phyloP scores from a whole-genome alignment of 2,329 filamentous ascomycete species.

The Penicillium sp. region DNA sequence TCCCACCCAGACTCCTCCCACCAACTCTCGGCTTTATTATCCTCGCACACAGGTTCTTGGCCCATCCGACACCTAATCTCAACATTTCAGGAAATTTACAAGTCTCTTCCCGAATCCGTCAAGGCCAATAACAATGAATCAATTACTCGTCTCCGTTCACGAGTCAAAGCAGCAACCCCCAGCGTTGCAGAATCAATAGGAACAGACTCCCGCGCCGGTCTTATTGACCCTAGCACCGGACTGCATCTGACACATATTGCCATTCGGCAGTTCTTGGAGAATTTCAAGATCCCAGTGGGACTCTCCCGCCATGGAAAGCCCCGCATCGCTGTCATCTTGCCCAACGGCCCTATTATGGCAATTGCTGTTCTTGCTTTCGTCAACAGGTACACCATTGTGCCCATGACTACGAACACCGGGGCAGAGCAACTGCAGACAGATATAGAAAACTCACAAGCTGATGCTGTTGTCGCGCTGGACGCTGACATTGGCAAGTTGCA shows the following conservation, averaged over 20 bases:
- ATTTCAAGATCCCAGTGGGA: slow-evolving; percentile 19
- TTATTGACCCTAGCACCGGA: slow-evolving; percentile 16
- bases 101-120: slow-evolving; percentile 12
- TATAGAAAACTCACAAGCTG: slow-evolving; percentile 48
- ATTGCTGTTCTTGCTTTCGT: slow-evolving; percentile 50
- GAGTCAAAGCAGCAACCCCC: slow-evolving; percentile 13
- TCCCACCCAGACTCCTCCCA: slow-evolving; percentile 9
- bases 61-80: slow-evolving; percentile 9
- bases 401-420: slow-evolving; percentile 51
- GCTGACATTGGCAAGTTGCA: slow-evolving; percentile 20
- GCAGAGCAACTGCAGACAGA: slow-evolving; percentile 53
- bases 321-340: slow-evolving; percentile 51
- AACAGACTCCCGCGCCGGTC: slow-evolving; percentile 12
- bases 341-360: slow-evolving; percentile 55
- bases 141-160: slow-evolving; percentile 5
- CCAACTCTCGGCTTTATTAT: slow-evolving; percentile 13
- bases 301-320: slow-evolving; percentile 34
- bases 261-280: slow-evolving; percentile 18
- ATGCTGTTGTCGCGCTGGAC: slow-evolving; percentile 47
- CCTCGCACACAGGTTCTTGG: slow-evolving; percentile 12
- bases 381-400: slow-evolving; percentile 52
- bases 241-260: slow-evolving; percentile 16
- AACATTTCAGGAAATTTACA: slow-evolving; percentile 16
- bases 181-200: slow-evolving; percentile 11
- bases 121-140: slow-evolving; percentile 15